phyloP scores from a whole-genome alignment of 208 protist species.

The Acanthamoeba castellanii region DNA sequence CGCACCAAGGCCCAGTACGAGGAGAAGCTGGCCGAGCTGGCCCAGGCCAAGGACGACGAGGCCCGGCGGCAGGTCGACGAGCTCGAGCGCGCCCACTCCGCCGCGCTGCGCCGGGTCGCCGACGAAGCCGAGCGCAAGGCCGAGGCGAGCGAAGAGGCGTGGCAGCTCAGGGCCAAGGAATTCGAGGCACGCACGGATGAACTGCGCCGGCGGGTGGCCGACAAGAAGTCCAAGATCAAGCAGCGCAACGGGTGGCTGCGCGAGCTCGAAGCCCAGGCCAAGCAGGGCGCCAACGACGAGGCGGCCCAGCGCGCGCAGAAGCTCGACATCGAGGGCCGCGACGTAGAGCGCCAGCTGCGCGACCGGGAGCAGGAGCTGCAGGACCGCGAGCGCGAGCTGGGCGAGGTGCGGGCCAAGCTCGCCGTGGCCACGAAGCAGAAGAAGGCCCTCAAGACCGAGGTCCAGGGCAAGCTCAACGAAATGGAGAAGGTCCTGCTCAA shows the following conservation, averaged over 20 bases:
- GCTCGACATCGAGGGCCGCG: background rate
- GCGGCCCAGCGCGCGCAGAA: background rate
- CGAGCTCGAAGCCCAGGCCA: background rate
- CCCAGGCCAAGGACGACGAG: background rate
- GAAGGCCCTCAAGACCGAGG: slow-evolving; percentile 19
- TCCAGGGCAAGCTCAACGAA: background rate
- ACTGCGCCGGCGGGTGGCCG: background rate
- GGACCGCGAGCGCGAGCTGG: background rate
- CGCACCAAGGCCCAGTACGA: background rate
- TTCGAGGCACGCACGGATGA: background rate
- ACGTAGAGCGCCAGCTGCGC: background rate
- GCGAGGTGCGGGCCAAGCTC: background rate
- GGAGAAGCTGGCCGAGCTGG: background rate
- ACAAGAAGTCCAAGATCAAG: background rate
- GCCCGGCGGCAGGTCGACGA: background rate
- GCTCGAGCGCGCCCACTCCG: background rate
- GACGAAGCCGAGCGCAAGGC: background rate
- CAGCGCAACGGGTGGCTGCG: background rate
- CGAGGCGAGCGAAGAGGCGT: background rate
- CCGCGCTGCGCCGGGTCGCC: background rate
- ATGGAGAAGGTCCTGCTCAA: slow-evolving; percentile 19
- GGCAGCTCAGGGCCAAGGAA: too few species aligned
- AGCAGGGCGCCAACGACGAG: background rate
- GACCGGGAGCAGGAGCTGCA: background rate
- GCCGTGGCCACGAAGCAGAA: slow-evolving; percentile 2